These are phyloP conservation scores for Diatrype stigma DNA, from an alignment of 2,329 filamentous ascomycete genomes.

Conservation along the genomic window DNA sequence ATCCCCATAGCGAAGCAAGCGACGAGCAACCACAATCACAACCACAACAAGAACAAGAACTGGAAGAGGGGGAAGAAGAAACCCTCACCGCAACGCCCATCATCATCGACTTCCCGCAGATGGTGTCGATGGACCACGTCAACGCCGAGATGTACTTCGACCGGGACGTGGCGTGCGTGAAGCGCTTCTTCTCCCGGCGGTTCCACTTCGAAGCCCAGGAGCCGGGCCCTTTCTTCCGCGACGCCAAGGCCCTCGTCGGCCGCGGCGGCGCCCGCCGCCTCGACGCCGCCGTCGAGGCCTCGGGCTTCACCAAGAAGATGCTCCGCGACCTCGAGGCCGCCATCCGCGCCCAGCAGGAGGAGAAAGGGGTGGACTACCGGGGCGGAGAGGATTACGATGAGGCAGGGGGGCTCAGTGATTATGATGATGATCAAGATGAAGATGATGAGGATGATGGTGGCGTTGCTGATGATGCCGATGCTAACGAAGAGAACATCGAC, in stretches of 20 bases:
- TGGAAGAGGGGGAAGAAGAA: constrained; percentile 12
- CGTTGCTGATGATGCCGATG: constrained; percentile 22
- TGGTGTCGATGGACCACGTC: constrained; percentile 89
- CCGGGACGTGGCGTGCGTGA: constrained; percentile 91
- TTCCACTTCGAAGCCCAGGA: constrained; percentile 84
- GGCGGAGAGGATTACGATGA: constrained; percentile 32
- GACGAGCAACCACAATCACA: too few species aligned
- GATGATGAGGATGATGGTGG: constrained; percentile 31
- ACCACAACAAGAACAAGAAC: background rate
- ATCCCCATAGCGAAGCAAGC: background rate
- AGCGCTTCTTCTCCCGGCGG: constrained; percentile 83
- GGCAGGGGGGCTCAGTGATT: constrained; percentile 26
- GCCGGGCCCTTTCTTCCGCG: constrained; percentile 78
- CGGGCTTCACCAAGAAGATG: constrained; percentile 96
- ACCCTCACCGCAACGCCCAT: constrained; percentile 65
- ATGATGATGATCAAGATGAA: constrained; percentile 28
- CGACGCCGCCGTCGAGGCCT: constrained; percentile 86
- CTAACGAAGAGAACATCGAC: constrained; percentile 16
- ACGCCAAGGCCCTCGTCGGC: constrained; percentile 71
- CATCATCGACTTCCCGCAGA: constrained; percentile 96
- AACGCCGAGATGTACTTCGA: constrained; percentile 99
- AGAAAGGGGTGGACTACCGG: constrained; percentile 34
- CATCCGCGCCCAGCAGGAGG: constrained; percentile 70
- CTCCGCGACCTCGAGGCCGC: constrained; percentile 88
- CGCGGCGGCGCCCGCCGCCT: constrained; percentile 64